phyloP scores from a whole-genome alignment of 805 yeast genomes.

The Candida chauliodis region DNA sequence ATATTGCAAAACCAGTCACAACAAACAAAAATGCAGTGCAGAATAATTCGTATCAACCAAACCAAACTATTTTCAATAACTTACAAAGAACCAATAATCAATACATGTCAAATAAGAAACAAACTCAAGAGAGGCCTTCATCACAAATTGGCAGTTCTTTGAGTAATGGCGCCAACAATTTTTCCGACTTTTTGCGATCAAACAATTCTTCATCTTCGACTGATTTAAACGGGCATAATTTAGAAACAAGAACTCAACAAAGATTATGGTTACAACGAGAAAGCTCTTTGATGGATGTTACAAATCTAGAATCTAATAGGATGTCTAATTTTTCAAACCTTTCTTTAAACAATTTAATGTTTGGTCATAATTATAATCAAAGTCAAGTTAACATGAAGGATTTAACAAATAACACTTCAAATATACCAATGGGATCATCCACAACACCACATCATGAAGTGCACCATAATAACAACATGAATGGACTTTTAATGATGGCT shows the following conservation, averaged over 20 bases:
- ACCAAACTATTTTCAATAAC: slow-evolving; percentile 40
- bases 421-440: background rate
- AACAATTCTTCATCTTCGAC: slow-evolving; percentile 11
- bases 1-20: slow-evolving; percentile 28
- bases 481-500: slow-evolving; percentile 24
- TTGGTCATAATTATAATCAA: slow-evolving; percentile 29
- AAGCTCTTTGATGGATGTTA: slow-evolving; percentile 61
- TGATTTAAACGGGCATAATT: slow-evolving; percentile 5
- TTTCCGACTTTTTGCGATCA: slow-evolving; percentile 24
- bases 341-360: slow-evolving; percentile 38
- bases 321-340: slow-evolving; percentile 35
- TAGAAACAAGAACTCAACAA: slow-evolving; percentile 76
- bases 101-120: slow-evolving; percentile 25
- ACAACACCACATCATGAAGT: slow-evolving; percentile 1
- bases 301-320: slow-evolving; percentile 26
- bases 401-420: slow-evolving; percentile 7
- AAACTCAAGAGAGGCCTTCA: slow-evolving; percentile 12
- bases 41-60: slow-evolving; percentile 39
- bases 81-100: slow-evolving; percentile 38
- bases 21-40: slow-evolving; percentile 30
- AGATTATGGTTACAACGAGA: slow-evolving; percentile 81
- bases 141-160: slow-evolving; percentile 9
- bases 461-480: slow-evolving; percentile 16
- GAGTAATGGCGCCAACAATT: slow-evolving; percentile 25
- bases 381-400: slow-evolving; percentile 18